Evolutionary conservation across 345 rosid species (phyloP), one percentile per base, ranked within the genome.

Genomic region (Schrenkiella parvula): DNA sequence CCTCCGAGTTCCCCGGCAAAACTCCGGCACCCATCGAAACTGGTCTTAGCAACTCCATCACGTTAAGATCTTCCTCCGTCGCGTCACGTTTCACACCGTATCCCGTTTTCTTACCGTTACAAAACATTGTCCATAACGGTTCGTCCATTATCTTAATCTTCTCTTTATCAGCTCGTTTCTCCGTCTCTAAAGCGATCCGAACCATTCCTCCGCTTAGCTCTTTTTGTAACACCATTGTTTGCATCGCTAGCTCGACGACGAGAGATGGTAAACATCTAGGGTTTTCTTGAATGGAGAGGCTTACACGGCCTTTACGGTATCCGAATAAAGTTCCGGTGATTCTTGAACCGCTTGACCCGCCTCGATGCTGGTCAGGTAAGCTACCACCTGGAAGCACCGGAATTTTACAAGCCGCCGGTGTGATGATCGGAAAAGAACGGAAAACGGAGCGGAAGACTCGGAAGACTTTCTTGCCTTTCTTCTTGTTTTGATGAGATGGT

Each of bases 11-110:
- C 55, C 87, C 88, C 0, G 98, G 98, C 48, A 90, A 56, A 17
- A 87, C 96, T 19, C 96, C 97, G 0, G 92, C 97, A 4, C 98
- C 96, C 98, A 90, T 93, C 0, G 97, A 90, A 14, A 93, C 92
- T 0, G 92, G 79, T 80, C 80, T 82, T 34, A 93, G 81, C 25
- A 90, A 57, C 73, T 93, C 96, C 97, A 93, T 90, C 7, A 90
- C 86, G 29, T 74, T 68, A 64, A 93, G 70, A 60, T 93, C 98
- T 44, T 87, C 96, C 58, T 78, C 86, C 3, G 82, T 67, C 6
- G 97, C 86, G 5, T 89, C 92, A 21, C 93, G 79, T 69, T 81
- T 86, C 7, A 89, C 81, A 6, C 85, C 92, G 37, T 86, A 88
- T 0, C 98, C 98, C 8, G 79, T 62, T 63, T 89, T 91, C 78